phyloP scores from a whole-genome alignment of 1,139 yeast genomes.

The Blastobotrys raffinosifermentans region DNA sequence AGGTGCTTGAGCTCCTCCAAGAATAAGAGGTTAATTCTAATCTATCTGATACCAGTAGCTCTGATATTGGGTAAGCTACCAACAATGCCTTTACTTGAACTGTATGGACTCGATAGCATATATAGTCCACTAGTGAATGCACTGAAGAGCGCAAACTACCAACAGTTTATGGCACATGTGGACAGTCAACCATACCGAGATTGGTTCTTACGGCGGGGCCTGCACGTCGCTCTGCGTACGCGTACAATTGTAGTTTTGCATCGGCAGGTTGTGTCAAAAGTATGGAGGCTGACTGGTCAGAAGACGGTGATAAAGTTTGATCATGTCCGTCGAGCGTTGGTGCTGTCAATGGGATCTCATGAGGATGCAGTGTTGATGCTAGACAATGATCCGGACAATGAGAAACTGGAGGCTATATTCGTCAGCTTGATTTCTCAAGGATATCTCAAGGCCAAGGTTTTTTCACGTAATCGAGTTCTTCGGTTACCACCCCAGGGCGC shows the following conservation, averaged over 20 bases:
- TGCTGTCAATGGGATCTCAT: constrained; percentile 13
- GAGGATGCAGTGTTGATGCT: constrained; percentile 4
- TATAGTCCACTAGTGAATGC: constrained; percentile 29
- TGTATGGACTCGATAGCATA: constrained; percentile 20
- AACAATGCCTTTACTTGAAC: constrained; percentile 19
- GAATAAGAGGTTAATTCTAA: constrained; percentile 40
- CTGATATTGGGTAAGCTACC: constrained; percentile 36
- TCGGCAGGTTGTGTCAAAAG: constrained; percentile 27
- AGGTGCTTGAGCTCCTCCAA: constrained; percentile 37
- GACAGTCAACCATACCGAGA: constrained; percentile 20
- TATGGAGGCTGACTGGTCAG: constrained; percentile 11
- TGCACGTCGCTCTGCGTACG: constrained; percentile 26
- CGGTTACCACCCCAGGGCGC: constrained; percentile 23
- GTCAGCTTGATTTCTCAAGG: constrained; percentile 34
- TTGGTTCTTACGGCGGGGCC: constrained; percentile 25
- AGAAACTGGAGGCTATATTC: constrained; percentile 32
- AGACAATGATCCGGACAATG: constrained; percentile 12
- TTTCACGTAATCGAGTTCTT: constrained; percentile 24
- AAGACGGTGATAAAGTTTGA: constrained; percentile 21
- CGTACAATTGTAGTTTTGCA: constrained; percentile 27
- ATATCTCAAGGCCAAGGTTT: constrained; percentile 33
- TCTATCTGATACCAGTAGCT: constrained; percentile 50
- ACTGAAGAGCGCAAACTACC: constrained; percentile 26
- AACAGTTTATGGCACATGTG: constrained; percentile 23
- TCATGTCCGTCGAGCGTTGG: constrained; percentile 17